Evolutionary conservation across 2,329 filamentous ascomycete genomes (phyloP).

Genomic region (Nemania sp.): DNA sequence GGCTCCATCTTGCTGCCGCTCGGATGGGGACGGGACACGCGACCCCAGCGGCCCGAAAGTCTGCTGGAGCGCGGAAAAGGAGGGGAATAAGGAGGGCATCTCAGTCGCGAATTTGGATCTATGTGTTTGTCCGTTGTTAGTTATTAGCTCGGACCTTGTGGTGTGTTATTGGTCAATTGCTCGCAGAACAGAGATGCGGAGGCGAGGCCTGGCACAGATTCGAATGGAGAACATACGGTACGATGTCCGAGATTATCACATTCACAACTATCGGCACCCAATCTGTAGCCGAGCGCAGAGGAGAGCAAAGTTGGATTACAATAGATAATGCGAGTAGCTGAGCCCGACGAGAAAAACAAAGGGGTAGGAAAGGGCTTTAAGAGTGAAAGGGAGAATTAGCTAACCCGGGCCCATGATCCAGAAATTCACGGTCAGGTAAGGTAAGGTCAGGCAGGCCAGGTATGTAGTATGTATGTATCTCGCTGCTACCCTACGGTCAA

Average conservation of each 20-base stretch:
- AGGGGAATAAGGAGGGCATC: constrained; percentile 61
- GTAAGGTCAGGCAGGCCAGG: no score
- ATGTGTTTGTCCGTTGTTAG: not conserved
- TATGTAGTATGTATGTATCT: no score
- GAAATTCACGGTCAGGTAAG: no score
- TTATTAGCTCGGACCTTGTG: not conserved
- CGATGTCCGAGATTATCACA: no score
- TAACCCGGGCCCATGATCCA: no score
- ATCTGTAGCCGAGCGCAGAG: no score
- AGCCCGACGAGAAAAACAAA: not conserved
- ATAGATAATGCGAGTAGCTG: not conserved
- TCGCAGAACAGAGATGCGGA: not conserved
- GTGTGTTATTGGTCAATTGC: not conserved
- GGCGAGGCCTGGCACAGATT: no score
- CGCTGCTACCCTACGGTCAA: constrained; percentile 10
- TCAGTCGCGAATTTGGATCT: constrained; percentile 1
- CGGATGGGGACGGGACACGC: constrained; percentile 34
- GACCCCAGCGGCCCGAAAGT: constrained; percentile 53
- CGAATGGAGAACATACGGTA: no score
- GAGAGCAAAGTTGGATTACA: not conserved
- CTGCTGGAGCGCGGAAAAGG: constrained; percentile 55
- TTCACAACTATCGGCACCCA: not conserved
- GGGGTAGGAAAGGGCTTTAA: constrained; percentile 7
- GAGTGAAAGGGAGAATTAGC: constrained; percentile 4
- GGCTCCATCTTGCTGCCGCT: no score